Base-by-base conservation (phyloP, 805 yeast species). In the Cyberlindnera misumaiensis region DNA sequence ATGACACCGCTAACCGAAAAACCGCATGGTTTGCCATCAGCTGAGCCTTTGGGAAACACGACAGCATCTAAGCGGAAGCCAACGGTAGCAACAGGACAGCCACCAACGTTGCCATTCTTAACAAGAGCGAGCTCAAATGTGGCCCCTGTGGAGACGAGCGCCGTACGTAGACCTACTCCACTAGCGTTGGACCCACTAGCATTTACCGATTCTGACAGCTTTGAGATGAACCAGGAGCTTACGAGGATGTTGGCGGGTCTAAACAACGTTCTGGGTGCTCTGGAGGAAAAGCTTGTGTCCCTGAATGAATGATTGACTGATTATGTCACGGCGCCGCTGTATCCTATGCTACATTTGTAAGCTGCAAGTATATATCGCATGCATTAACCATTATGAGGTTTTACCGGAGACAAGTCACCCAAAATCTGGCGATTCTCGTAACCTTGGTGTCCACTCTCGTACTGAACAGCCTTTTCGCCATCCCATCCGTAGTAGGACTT, bases 1-100 rank as follows among this genome's bases (percentile, higher is more conserved):
- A 83, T 84, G 93, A 84, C 94, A 0, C 94, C 93, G 2, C 77
- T 83, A 4, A 72, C 85, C 3, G 94, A 84, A 48, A 78, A 66
- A 39, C 56, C 62, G 34, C 30, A 15, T 8, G 17, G 16, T 27
- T 22, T n/a, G 17, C 14, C 24, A 17, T 11, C 27, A 26, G 18
- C 15, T 16, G 16, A 24, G n/a, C 7, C 9, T 9, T 34, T 26
- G 11, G 36, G 16, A 2, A n/a, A 6, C 12, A 10, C 27, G 5
- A n/a, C 11, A 5, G 26, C 15, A 15, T 15, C 36, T 6, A 35
- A 34, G 39, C 36, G 37, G 32, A 45, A 32, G 35, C 46, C 39
- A 13, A 40, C 36, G 5, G 14, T 35, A 7, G 7, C 22, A 11
- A 14, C 32, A 28, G 28, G 10, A 13, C 28, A 17, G 22, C 24